Evolutionary conservation across 768 basidiomycete species (phyloP).

Genomic region (Filobasidium floriforme): DNA sequence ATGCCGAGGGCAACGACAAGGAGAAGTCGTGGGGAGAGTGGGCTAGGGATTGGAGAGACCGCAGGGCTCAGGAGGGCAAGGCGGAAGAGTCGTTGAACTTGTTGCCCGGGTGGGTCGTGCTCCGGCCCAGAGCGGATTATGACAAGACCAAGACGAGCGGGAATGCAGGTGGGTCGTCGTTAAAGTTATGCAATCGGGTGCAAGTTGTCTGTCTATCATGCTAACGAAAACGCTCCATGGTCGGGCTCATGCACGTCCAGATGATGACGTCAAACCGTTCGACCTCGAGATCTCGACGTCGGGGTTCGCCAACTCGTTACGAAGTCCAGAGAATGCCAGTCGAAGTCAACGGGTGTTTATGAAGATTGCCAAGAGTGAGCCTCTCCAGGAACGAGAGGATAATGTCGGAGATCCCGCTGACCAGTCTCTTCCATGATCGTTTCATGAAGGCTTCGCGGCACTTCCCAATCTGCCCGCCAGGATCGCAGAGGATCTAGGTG

Average conservation of each 20-base stretch:
- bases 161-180: slow-evolving; percentile 2
- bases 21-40: slow-evolving; percentile 16
- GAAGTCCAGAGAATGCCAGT: slow-evolving; percentile 15
- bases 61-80: slow-evolving; percentile 4
- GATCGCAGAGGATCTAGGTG: slow-evolving; percentile 3
- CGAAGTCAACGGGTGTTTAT: slow-evolving; percentile 17
- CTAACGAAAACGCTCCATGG: no score
- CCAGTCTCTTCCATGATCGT: neutral
- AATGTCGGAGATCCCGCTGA: neutral
- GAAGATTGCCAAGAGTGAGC: slow-evolving; percentile 17
- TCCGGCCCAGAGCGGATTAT: slow-evolving; percentile 1
- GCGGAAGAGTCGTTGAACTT: slow-evolving; percentile 17
- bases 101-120: slow-evolving; percentile 23
- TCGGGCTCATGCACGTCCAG: neutral
- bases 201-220: no score
- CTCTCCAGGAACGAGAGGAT: neutral
- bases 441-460: slow-evolving; percentile 17
- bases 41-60: slow-evolving; percentile 9
- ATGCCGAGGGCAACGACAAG: slow-evolving; percentile 6
- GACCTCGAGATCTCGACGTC: slow-evolving; percentile 13
- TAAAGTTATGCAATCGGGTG: no score
- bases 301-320: slow-evolving; percentile 10
- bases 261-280: slow-evolving; percentile 3
- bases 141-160: slow-evolving; percentile 6
- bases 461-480: slow-evolving; percentile 9